Base-by-base conservation (phyloP, 148 eudicot species). In the Agrostemma githago region DNA sequence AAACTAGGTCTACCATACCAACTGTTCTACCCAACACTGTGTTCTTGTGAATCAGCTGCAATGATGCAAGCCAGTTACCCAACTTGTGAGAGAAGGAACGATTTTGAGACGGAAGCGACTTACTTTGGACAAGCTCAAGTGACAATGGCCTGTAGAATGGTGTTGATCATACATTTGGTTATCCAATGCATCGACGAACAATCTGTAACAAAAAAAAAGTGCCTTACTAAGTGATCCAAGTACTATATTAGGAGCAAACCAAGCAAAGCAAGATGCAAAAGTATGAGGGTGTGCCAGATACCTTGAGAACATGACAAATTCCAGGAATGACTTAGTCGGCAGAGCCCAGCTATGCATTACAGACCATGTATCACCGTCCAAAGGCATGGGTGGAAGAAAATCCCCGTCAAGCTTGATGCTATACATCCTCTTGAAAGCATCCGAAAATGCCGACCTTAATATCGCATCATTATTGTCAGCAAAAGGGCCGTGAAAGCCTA, bases 251-350 rank as follows among this genome's bases (percentile, higher is more conserved):
- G 4, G 39, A 37, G 14, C 44, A 60, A 68, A 61, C 37, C 21
- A 56, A 68, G 4, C 2, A 59, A 75, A 43, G 57, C 6, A 40
- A 41, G 9, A 46, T 15, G 26, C 20, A n/a, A 51, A 20, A 39
- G 60, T 53, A 43, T 53, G 39, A 69, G 44, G 9, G 44, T 12
- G 6, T 70, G 59, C 72, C 68, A 62, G 26, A 39, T 82, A 84
- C 98, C 98, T 91, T 61, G 92, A 84, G 71, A 95, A 95, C 98
- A 95, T 95, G 46, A 95, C 89, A 72, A 87, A 92, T 83, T 95
- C 98, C 66, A 89, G 72, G 80, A 95, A 95, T 38, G 98, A 95
- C 80, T 76, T 83, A 21, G 98, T 92, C 15, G 98, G 97, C 75
- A 95, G 78, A 84, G 82, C 92, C 98, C 97, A 95, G 72, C 90